phyloP scores from a whole-genome alignment of 2,329 filamentous ascomycete species.

The Colletotrichum horii region DNA sequence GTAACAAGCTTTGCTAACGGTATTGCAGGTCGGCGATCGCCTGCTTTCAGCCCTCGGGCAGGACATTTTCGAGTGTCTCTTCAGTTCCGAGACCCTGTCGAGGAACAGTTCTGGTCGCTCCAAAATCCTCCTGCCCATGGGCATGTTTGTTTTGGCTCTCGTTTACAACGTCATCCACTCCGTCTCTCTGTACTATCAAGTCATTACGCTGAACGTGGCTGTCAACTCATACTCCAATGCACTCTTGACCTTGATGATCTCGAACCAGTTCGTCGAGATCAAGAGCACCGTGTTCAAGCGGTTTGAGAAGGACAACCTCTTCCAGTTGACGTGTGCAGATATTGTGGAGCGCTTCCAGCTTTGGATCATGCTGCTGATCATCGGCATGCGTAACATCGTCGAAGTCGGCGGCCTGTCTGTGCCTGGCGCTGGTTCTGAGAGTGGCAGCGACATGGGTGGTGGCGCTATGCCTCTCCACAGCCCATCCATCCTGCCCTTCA shows the following conservation, averaged over 20 bases:
- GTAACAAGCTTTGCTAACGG: neutral
- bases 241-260: slow-evolving; percentile 87
- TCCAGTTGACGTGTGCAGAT: slow-evolving; percentile 95
- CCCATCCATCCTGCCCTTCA: slow-evolving; percentile 82
- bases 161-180: slow-evolving; percentile 89
- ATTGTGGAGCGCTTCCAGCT: slow-evolving; percentile 97
- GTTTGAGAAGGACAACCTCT: slow-evolving; percentile 96
- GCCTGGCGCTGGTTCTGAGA: slow-evolving; percentile 56
- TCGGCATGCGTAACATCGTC: slow-evolving; percentile 93
- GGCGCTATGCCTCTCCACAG: slow-evolving; percentile 66
- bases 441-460: slow-evolving; percentile 52
- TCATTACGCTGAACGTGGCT: slow-evolving; percentile 96
- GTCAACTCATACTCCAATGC: slow-evolving; percentile 99
- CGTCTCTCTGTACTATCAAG: slow-evolving; percentile 91
- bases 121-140: slow-evolving; percentile 86
- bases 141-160: slow-evolving; percentile 88
- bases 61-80: slow-evolving; percentile 94
- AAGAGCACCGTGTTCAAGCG: slow-evolving; percentile 99
- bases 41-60: slow-evolving; percentile 91
- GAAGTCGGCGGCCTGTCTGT: slow-evolving; percentile 87
- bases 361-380: slow-evolving; percentile 97
- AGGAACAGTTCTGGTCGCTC: slow-evolving; percentile 87
- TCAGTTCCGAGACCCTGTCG: slow-evolving; percentile 90
- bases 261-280: slow-evolving; percentile 99
- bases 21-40: slow-evolving; percentile 74